These are phyloP conservation scores for Sugiyamaella japonica DNA, from an alignment of 1,139 yeast genomes.

Conservation along the genomic window DNA sequence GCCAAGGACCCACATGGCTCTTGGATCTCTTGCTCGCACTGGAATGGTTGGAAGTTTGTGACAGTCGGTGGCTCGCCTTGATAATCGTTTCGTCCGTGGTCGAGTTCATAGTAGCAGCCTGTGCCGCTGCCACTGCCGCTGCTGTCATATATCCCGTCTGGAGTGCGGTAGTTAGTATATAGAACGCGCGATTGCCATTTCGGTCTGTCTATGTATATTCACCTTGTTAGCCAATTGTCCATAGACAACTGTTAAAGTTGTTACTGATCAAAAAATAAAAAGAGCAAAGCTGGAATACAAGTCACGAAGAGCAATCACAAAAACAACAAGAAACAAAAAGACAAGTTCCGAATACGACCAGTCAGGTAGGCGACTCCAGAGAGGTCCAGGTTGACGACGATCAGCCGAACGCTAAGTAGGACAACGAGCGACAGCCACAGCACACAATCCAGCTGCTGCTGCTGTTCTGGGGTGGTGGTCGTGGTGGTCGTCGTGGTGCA, in stretches of 20 bases:
- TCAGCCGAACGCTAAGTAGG: not conserved
- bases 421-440: not conserved
- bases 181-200: not conserved
- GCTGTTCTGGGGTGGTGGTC: not conserved
- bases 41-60: slow-evolving; percentile 61
- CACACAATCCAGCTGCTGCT: not conserved
- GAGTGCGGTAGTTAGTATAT: not conserved
- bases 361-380: not conserved
- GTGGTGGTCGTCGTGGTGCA: too few relatives aligned
- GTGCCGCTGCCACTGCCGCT: slow-evolving; percentile 25
- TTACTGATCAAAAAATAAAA: too few relatives aligned
- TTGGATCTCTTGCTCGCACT: slow-evolving; percentile 53
- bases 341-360: not conserved
- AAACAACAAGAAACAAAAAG: not conserved
- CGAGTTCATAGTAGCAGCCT: slow-evolving; percentile 13
- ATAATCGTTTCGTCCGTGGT: slow-evolving; percentile 34
- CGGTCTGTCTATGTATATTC: not conserved
- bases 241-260: not conserved
- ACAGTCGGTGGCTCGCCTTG: slow-evolving; percentile 61
- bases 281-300: not conserved
- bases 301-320: not conserved
- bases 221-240: not conserved
- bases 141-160: slow-evolving; percentile 13
- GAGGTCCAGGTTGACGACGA: not conserved
- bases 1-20: slow-evolving; percentile 94